Evolutionary conservation across 2,329 filamentous ascomycete genomes (phyloP).

Genomic region (Claviceps sp.): DNA sequence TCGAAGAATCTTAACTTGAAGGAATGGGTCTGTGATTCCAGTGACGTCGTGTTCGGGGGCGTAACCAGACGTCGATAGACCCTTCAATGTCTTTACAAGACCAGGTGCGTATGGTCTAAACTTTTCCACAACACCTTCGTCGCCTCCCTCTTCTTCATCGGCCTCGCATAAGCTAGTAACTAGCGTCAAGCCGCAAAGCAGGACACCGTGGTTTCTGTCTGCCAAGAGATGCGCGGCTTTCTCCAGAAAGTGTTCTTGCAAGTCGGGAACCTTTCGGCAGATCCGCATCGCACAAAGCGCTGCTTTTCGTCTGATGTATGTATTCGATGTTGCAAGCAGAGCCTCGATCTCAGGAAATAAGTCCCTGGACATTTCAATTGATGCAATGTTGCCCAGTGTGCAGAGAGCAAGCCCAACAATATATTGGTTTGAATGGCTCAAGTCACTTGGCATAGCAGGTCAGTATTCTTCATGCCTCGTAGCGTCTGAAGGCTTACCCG

Average conservation of each 20-base stretch:
- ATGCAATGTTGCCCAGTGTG: slow-evolving; percentile 94
- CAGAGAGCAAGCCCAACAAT: slow-evolving; percentile 93
- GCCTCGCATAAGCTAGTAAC: slow-evolving; percentile 89
- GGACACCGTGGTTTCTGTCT: slow-evolving; percentile 89
- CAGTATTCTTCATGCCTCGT: slow-evolving; percentile 5
- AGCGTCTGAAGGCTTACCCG: background rate
- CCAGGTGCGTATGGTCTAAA: slow-evolving; percentile 77
- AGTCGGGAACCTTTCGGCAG: slow-evolving; percentile 91
- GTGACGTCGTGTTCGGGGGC: slow-evolving; percentile 97
- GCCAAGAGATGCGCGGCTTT: slow-evolving; percentile 80
- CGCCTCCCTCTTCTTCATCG: slow-evolving; percentile 83
- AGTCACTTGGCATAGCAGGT: slow-evolving; percentile 46
- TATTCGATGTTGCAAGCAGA: slow-evolving; percentile 82
- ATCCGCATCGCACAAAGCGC: slow-evolving; percentile 98
- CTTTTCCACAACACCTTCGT: slow-evolving; percentile 78
- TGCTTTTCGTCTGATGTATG: slow-evolving; percentile 95
- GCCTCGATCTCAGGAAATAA: slow-evolving; percentile 92
- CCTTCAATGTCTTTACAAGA: slow-evolving; percentile 82
- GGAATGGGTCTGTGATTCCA: slow-evolving; percentile 92
- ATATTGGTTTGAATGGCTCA: slow-evolving; percentile 96
- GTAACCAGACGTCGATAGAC: slow-evolving; percentile 87
- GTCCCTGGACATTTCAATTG: slow-evolving; percentile 95
- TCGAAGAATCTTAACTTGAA: slow-evolving; percentile 91
- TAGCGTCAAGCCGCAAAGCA: slow-evolving; percentile 82
- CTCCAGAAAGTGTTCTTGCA: slow-evolving; percentile 94